phyloP scores from a whole-genome alignment of 2,329 filamentous ascomycete species.

The Cercospora sojina region DNA sequence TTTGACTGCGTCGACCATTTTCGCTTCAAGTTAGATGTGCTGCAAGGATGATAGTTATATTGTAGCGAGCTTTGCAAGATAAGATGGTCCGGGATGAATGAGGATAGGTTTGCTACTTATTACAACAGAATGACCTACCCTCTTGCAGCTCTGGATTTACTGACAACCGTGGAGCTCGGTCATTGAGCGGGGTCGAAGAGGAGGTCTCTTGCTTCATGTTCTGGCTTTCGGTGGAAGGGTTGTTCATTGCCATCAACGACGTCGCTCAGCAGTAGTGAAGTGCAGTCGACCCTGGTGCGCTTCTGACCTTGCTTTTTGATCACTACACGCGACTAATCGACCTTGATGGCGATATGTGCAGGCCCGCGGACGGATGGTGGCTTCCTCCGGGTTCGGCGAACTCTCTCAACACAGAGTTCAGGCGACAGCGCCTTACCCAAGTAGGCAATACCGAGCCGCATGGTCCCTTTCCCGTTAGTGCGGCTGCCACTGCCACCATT shows the following conservation, averaged over 20 bases:
- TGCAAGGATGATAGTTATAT: background rate
- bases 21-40: slow-evolving; percentile 3
- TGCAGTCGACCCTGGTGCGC: background rate
- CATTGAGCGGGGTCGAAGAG: slow-evolving; percentile 13
- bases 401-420: background rate
- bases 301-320: background rate
- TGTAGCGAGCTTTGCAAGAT: background rate
- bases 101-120: background rate
- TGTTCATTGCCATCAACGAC: background rate
- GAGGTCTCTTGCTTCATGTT: background rate
- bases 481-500: background rate
- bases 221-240: slow-evolving; percentile 3
- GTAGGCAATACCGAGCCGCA: background rate
- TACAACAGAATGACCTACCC: slow-evolving; percentile 8
- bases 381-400: background rate
- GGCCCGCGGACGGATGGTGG: background rate
- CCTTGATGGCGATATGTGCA: slow-evolving; percentile 1
- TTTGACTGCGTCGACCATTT: slow-evolving; percentile 13
- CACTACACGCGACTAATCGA: background rate
- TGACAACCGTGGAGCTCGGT: background rate
- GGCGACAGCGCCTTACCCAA: background rate
- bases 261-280: background rate
- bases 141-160: background rate
- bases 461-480: background rate
- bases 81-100: background rate